Evolutionary conservation across 2,329 filamentous ascomycete genomes (phyloP), one percentile per base, ranked within the genome.

Genomic region (Cordyceps militaris): DNA sequence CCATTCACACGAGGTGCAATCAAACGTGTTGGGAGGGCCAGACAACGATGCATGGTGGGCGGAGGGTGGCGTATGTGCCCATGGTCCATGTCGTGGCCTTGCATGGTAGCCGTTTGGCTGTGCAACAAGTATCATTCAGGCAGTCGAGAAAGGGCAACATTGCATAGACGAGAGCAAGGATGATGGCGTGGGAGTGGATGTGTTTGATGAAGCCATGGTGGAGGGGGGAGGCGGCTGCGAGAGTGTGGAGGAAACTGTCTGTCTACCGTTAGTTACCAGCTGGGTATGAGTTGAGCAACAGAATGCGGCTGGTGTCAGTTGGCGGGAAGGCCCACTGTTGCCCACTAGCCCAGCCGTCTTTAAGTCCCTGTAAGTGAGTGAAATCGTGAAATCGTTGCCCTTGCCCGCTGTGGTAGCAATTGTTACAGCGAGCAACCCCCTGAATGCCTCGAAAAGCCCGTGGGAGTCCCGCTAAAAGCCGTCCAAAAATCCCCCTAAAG

Each of bases 301-400:
- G n/a, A n/a, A n/a, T n/a, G n/a, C n/a, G n/a, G n/a, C 34, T 56
- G 34, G 53, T 48, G 53, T 48, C 43, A 56, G 53, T 56, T 56
- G 38, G 40, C 38, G 38, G 51, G 51, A 43, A 54, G 51, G 23
- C 42, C 52, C 52, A 48, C 52, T 14, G 23, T 9, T 34, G 50
- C 50, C 42, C 48, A 24, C 13, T 10, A 36, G 40, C 40, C 43
- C 23, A 26, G 42, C 21, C 3, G 24, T n/a, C 24, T 7, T n/a
- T 42, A 10, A 10, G 21, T 10, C 6, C 19, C 38, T 32, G 30
- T 32, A 32, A 11, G 30, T 11, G 6, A 32, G 30, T 32, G 6
- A 42, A n/a, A 19, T 16, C 38, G 19, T 19, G 4, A 23, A 42
- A n/a, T 6, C 11, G 11, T 32, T 32, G 6, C 30, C 30, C 30